Percentiles rank a stretch among this genome's conserved stretches.
Evolutionary conservation across 2,329 filamentous ascomycete species (phyloP).

Genomic region (Berkeleyomyces basicola): DNA sequence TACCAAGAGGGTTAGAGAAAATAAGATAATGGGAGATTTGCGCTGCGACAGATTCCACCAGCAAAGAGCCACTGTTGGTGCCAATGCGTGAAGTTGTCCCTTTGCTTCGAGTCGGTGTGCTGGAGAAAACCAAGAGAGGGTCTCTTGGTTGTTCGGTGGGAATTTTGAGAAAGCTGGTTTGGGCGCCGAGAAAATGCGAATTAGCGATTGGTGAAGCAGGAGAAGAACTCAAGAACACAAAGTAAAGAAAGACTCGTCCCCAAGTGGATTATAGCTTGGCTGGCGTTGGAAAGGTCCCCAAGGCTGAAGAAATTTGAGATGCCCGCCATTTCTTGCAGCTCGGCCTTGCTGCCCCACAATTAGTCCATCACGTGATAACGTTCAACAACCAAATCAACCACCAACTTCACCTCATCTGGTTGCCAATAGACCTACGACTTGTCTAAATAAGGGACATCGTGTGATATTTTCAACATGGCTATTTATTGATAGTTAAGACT

Average conservation of each 20-base stretch:
- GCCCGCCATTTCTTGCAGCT: slow-evolving; percentile 8
- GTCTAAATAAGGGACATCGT: too few relatives aligned
- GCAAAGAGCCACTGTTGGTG: neutral
- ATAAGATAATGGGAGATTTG: neutral
- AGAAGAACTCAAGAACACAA: neutral
- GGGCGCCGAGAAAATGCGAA: neutral
- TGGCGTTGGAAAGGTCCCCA: slow-evolving; percentile 2
- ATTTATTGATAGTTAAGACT: too few relatives aligned
- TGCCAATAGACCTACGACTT: neutral
- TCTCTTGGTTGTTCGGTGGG: neutral
- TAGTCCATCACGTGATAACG: slow-evolving; percentile 7
- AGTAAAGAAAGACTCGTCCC: neutral
- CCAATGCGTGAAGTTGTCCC: too few relatives aligned
- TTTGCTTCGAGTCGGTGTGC: too few relatives aligned
- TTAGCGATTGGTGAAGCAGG: neutral
- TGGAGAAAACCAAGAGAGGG: neutral
- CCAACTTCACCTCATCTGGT: neutral
- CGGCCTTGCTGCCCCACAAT: slow-evolving; percentile 11
- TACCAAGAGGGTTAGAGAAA: neutral
- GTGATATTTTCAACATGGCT: too few relatives aligned
- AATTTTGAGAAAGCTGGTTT: neutral
- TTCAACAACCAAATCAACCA: neutral
- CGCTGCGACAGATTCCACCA: neutral
- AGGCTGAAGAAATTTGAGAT: slow-evolving; percentile 14
- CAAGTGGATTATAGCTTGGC: neutral